phyloP scores from a whole-genome alignment of 2,329 filamentous ascomycete genomes.

The Aphanocladium album region DNA sequence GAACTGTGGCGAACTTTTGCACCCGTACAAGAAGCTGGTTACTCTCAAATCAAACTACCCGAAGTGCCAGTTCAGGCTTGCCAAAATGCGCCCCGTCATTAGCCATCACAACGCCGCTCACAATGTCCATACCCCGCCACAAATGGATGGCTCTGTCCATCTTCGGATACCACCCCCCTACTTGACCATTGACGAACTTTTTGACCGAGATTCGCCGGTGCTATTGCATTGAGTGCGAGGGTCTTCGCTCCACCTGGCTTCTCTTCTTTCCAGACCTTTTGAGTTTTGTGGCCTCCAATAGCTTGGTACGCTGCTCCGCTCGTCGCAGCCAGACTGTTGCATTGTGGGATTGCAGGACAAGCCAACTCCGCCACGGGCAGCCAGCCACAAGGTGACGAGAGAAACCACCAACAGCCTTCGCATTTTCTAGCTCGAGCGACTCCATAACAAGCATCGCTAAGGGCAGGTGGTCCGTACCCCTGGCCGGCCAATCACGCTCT shows the following conservation, averaged over 20 bases:
- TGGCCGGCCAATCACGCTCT: neutral
- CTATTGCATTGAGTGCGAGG: neutral
- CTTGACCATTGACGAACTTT: neutral
- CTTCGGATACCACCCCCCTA: neutral
- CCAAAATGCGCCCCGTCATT: neutral
- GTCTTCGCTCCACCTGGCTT: neutral
- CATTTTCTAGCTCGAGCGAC: neutral
- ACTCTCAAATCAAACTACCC: neutral
- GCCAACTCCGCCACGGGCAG: neutral
- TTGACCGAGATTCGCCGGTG: conserved; percentile 9
- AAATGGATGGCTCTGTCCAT: neutral
- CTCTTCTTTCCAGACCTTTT: conserved; percentile 7
- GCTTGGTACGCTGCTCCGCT: neutral
- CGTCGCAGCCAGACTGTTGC: neutral
- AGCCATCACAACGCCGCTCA: neutral
- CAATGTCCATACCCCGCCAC: neutral
- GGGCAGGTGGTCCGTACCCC: neutral
- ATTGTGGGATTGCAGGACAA: conserved; percentile 3
- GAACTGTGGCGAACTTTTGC: neutral
- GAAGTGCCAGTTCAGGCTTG: neutral
- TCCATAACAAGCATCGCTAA: neutral
- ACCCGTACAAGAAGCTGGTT: neutral
- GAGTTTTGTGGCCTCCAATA: conserved; percentile 22
- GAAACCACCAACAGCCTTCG: conserved; percentile 2
- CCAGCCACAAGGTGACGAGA: neutral